Base-by-base conservation (phyloP, 2,329 filamentous ascomycete species). In the Arthrobotrys entomopaga region DNA sequence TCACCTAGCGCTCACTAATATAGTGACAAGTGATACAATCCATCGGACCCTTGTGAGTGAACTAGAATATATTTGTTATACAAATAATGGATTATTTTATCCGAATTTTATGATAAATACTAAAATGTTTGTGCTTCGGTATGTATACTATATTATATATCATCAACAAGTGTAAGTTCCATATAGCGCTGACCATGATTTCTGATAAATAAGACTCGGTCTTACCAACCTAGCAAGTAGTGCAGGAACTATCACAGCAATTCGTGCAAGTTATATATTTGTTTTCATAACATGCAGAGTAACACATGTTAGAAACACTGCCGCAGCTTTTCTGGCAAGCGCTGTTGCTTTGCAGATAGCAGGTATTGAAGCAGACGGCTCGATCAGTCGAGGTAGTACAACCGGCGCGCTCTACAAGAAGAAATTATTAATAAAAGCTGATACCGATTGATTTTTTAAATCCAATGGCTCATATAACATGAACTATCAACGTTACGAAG, bases 241-340 rank as follows among this genome's bases (percentile, higher is more conserved):
- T 57, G 29, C 53, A 57, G 10, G 53, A 19, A 26, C 53, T 57
- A 16, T 57, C 53, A 16, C 53, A 57, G 26, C 53, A 57, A 19
- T 16, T 57, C 7, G 53, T 57, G 40, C 53, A 57, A 42, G 53
- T 57, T 20, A 57, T 40, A 16, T 57, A 57, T n/a, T 22, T 57
- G 29, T 57, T 57, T 26, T 57, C 26, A 57, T 57, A 57, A 13
- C 53, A 57, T 57, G 53, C 53, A 6, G 53, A 57, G n/a, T 40
- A 57, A 16, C 53, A 57, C 26, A 40, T 57, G 3, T 15, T 29
- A n/a, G 53, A 57, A 20, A 29, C 26, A 16, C 26, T 15, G 26
- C n/a, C n/a, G 29, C 53, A 57, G 26, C 53, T 42, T n/a, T 42
- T 38, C 29, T 57, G 53, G n/a, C 53, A 57, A 42, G 8, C 0